Evolutionary conservation across 2,329 filamentous ascomycete species (phyloP).

Genomic region (Sarocladiaceae sp.): DNA sequence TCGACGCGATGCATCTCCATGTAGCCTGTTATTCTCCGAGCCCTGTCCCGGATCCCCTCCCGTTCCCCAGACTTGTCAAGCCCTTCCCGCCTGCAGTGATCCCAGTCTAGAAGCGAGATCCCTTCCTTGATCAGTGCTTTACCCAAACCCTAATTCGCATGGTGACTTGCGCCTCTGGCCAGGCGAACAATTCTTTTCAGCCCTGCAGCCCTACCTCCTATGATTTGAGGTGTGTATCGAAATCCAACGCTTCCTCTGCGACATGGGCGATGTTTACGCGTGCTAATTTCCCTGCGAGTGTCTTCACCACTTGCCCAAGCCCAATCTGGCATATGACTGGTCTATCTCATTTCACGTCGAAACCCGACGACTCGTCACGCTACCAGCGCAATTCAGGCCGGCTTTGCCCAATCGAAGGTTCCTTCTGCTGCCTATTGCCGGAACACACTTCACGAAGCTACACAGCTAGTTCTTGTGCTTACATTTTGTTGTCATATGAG

Average conservation of each 20-base stretch:
- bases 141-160: background rate
- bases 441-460: background rate
- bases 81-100: background rate
- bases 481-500: background rate
- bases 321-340: slow-evolving; percentile 2
- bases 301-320: slow-evolving; percentile 5
- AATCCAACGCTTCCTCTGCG: too few species aligned
- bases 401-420: too few species aligned
- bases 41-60: slow-evolving; percentile 4
- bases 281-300: slow-evolving; percentile 7
- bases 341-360: slow-evolving; percentile 1
- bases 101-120: background rate
- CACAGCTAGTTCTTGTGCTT: background rate
- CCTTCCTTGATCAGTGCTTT: background rate
- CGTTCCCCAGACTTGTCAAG: slow-evolving; percentile 5
- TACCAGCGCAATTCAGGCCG: too few species aligned
- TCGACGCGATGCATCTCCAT: too few species aligned
- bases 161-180: background rate
- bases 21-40: slow-evolving; percentile 4
- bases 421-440: background rate
- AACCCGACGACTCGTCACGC: too few species aligned
- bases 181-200: background rate
- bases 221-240: too few species aligned
- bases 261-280: too few species aligned
- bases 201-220: background rate